A percentile compares a stretch with the other conserved stretches of the same genome.
phyloP scores from a whole-genome alignment of 2,329 filamentous ascomycete genomes.

The Penicillium sp. region DNA sequence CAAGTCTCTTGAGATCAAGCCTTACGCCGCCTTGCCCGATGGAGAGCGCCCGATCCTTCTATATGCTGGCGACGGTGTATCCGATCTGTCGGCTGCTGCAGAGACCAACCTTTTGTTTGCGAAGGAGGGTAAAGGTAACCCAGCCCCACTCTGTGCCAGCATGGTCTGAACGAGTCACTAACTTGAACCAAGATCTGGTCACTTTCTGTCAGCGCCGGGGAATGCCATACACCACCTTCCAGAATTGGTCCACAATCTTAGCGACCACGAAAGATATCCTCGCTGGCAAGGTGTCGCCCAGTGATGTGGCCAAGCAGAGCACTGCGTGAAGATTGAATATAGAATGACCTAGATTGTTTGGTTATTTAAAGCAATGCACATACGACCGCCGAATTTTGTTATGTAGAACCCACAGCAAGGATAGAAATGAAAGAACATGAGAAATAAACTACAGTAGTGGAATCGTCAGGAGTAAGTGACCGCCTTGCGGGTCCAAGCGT shows the following conservation, averaged over 20 bases:
- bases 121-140: slow-evolving; percentile 77
- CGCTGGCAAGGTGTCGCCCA: slow-evolving; percentile 68
- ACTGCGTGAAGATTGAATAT: not conserved
- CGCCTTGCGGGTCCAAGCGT: slow-evolving; percentile 29
- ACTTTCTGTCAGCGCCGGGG: slow-evolving; percentile 80
- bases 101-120: slow-evolving; percentile 94
- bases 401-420: not conserved
- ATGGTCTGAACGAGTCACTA: slow-evolving; percentile 5
- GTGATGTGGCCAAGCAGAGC: slow-evolving; percentile 61
- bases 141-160: not conserved
- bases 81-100: slow-evolving; percentile 84
- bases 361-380: not conserved
- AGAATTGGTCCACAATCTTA: slow-evolving; percentile 78
- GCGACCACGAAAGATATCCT: slow-evolving; percentile 73
- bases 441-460: not conserved
- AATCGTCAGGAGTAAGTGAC: slow-evolving; percentile 27
- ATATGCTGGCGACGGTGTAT: slow-evolving; percentile 93
- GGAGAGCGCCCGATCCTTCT: slow-evolving; percentile 76
- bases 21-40: slow-evolving; percentile 69
- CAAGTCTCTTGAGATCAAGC: slow-evolving; percentile 87
- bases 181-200: slow-evolving; percentile 67
- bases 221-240: slow-evolving; percentile 84
- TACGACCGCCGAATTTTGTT: not conserved
- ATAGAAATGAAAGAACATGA: not conserved
- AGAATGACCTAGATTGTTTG: not conserved